Conservation (phyloP, 805 yeast species). For the Saturnispora diversa region DNA sequence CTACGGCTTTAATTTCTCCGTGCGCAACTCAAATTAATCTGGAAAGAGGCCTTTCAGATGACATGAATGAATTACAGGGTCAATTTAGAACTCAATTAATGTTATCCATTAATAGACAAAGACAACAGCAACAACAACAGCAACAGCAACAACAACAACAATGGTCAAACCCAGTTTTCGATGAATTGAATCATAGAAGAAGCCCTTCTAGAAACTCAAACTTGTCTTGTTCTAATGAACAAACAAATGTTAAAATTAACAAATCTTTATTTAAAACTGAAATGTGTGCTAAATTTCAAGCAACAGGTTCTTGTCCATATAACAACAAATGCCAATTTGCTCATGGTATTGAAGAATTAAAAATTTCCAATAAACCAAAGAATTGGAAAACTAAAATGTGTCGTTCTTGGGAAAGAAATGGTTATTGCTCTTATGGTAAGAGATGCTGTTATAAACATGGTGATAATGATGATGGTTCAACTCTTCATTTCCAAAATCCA, state of each 20-base stretch:
- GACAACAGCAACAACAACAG: slow-evolving; percentile 1
- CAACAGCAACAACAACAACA: background rate
- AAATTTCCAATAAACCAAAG: slow-evolving; percentile 60
- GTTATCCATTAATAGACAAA: slow-evolving; percentile 5
- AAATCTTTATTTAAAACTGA: slow-evolving; percentile 71
- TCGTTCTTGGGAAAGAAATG: slow-evolving; percentile 76
- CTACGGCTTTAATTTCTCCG: background rate
- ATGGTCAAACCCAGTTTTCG: slow-evolving; percentile 1
- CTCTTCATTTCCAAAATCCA: slow-evolving; percentile 5
- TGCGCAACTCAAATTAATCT: slow-evolving; percentile 1
- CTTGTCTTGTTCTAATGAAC: background rate
- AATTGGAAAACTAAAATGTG: slow-evolving; percentile 91
- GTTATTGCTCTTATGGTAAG: slow-evolving; percentile 80
- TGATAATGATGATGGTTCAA: slow-evolving; percentile 24
- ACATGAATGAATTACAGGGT: too few species aligned
- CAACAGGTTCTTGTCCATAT: slow-evolving; percentile 72
- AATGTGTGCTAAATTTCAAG: slow-evolving; percentile 69
- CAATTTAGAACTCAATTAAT: slow-evolving; percentile 6
- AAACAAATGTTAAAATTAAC: slow-evolving; percentile 14
- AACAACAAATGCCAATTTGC: slow-evolving; percentile 93
- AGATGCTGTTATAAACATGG: slow-evolving; percentile 91
- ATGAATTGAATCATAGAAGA: slow-evolving; percentile 1
- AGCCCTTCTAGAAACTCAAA: background rate
- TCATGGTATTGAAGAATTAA: slow-evolving; percentile 75
- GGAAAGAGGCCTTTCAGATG: slow-evolving; percentile 1